Evolutionary conservation across 805 yeast species (phyloP), one percentile per base, ranked within the genome.

Genomic region (Diddensiella transvaalensis): DNA sequence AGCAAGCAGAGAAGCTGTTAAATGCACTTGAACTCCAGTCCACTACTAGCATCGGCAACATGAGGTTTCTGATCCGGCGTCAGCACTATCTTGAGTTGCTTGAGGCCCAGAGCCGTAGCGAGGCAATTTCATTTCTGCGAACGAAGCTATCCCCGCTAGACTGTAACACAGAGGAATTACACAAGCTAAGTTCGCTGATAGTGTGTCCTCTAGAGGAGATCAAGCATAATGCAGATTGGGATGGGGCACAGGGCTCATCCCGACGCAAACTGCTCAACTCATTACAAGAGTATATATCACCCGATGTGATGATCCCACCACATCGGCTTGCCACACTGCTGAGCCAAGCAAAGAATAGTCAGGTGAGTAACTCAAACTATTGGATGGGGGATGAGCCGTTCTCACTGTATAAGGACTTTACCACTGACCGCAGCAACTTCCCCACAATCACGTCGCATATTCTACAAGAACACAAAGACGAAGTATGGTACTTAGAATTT

Each of bases 401-500:
- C 6, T 63, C 75, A 2, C 54, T 72, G 3, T 69, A 65, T 51
- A 64, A 69, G 35, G 75, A 73, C 52, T 60, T 65, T 43, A 55
- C 60, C 38, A 67, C 63, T 38, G 54, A 52, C 37, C 51, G 59
- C 11, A 29, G 40, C 6, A 32, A 30, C 22, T 60, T 60, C 50
- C 64, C 62, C 15, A 71, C 71, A 18, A 68, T 67, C 2, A 63
- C 77, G 2, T 60, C 76, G 10, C 71, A 73, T 48, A 72, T 75
- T 0, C 65, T 85, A 4, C 54, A 66, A 0, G 70, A 73, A 39
- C 93, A 86, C 59, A 64, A 36, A 4, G 80, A 83, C 60, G 96
- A 90, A 63, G 91, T 87, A 10, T 90, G 97, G 97, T 84, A 74
- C 60, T 73, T 85, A 11, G 77, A 78, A 49, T 89, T 87, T 60